phyloP scores from a whole-genome alignment of 305 asterid genomes.

The Coffea humblotiana region DNA sequence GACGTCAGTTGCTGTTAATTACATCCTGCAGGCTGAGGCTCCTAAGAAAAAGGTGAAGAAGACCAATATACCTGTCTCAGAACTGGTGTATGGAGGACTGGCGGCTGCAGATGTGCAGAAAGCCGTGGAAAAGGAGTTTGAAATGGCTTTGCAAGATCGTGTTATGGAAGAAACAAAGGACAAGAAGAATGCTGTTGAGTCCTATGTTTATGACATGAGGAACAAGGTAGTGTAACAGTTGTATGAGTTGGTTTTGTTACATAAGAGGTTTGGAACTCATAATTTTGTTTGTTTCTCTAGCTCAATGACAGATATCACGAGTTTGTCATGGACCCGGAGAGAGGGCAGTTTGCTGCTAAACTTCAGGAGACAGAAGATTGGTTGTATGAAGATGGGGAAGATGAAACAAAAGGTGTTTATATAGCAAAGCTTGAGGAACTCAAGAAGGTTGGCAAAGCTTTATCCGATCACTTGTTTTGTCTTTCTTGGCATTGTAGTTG shows the following conservation, averaged over 20 bases:
- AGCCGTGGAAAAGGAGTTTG: slow-evolving; percentile 85
- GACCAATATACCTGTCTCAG: slow-evolving; percentile 70
- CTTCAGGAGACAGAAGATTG: slow-evolving; percentile 96
- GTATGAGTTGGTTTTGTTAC: not conserved
- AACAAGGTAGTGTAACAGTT: slow-evolving; percentile 55
- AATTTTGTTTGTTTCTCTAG: slow-evolving; percentile 32
- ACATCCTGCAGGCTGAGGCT: slow-evolving; percentile 60
- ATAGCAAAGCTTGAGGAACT: slow-evolving; percentile 84
- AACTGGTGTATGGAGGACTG: slow-evolving; percentile 69
- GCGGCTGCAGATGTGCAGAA: slow-evolving; percentile 69
- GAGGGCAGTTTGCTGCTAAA: slow-evolving; percentile 61
- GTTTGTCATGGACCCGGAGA: slow-evolving; percentile 66
- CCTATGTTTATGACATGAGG: slow-evolving; percentile 92
- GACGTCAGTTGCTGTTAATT: not conserved
- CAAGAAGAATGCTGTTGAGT: slow-evolving; percentile 93
- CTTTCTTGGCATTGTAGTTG: not conserved
- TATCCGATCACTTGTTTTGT: not conserved
- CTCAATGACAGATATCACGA: slow-evolving; percentile 75
- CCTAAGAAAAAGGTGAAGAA: slow-evolving; percentile 89
- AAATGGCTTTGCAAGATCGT: slow-evolving; percentile 99
- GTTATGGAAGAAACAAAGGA: slow-evolving; percentile 98
- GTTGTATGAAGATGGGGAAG: slow-evolving; percentile 97
- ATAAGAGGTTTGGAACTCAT: not conserved
- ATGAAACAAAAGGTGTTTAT: slow-evolving; percentile 94
- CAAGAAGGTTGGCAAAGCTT: slow-evolving; percentile 52